Base-by-base conservation (phyloP, 805 yeast genomes). In the Saccharomycopsis fodiens region DNA sequence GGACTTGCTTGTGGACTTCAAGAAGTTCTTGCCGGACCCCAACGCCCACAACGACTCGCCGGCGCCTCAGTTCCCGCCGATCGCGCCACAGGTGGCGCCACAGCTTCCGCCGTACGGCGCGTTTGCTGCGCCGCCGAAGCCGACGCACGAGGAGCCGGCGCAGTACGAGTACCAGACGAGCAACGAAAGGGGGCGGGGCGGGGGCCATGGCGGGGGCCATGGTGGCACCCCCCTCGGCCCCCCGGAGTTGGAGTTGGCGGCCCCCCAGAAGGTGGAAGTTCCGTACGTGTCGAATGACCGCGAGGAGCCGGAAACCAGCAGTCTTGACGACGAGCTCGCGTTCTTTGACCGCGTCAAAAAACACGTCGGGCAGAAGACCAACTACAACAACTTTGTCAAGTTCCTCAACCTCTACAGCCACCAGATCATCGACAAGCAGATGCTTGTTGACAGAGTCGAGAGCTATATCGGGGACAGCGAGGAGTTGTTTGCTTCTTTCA, bases 1-100 rank as follows among this genome's bases (percentile, higher is more conserved):
- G 1, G 99, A 93, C 59, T 71, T 93, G 50, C 68, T 93, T 50
- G 95, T 87, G 55, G 98, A 94, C 60, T 93, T 93, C 66, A 88
- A 89, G 62, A 89, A 88, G 62, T 93, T 93, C 61, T 73, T 93
- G 62, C 98, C 98, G 2, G 97, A 91, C 57, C 56, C 64, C 3
- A 46, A 41, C 12, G 13, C 12, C 12, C n/a, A 29, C 3, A 8
- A 20, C 32, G 2, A 5, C 8, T 12, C 20, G 17, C 16, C 10
- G 3, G 3, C 54, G 25, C 17, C 20, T 4, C 7, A 7, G 41
- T 15, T 20, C 19, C 41, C 8, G 27, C 27, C 41, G 21, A 17
- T 16, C 27, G 20, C 36, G 36, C 36, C 36, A 15, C 36, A 32
- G 20, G 42, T 31, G 3, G 13, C 36, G 16, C 22, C 23, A 29